Evolutionary conservation across 768 basidiomycete species (phyloP), one percentile per base, ranked within the genome.

Genomic region (Panaeolus papilionaceus): DNA sequence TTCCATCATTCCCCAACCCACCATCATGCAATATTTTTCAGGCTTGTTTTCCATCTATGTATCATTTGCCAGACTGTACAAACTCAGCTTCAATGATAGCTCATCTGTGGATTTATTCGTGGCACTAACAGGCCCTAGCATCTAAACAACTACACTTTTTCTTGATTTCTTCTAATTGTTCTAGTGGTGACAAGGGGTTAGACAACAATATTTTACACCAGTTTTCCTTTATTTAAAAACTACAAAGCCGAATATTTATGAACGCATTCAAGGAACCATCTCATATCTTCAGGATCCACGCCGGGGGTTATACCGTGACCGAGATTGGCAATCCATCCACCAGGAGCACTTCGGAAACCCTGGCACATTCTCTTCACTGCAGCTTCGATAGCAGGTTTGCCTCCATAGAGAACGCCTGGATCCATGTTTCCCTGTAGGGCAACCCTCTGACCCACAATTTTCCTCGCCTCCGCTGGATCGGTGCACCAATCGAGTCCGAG

Each of bases 281-380:
- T 83, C 77, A 98, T 82, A 77, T 98, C 94, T 65, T 98, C 96
- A 23, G 97, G 95, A 76, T 98, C 89, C 14, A 99, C 96, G 28
- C 89, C 92, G 11, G 98, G 98, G 4, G 96, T 98, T 72, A 99
- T 96, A 5, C 98, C 98, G 76, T 99, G 98, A 0, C 98, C 98
- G 23, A 99, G 81, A 79, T 99, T 99, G 9, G 93, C 93, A 74
- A 99, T 98, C 95, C 96, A 99, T n/a, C 89, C 92, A 10, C 88
- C 86, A 63, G 82, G 84, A 8, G 82, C 83, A 5, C 84, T 82
- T 62, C 85, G 82, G 81, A 98, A 99, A n/a, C 85, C 85, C 69
- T 87, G 82, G 68, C 89, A 88, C 88, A 96, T 92, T 71, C 91
- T 84, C 81, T 94, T 89, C 44, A 98, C 95, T 71, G 92, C 89